Evolutionary conservation across 495 filamentous ascomycete genomes (phyloP), one percentile per base, ranked within the genome.

Genomic region (Durotheca rogersii): DNA sequence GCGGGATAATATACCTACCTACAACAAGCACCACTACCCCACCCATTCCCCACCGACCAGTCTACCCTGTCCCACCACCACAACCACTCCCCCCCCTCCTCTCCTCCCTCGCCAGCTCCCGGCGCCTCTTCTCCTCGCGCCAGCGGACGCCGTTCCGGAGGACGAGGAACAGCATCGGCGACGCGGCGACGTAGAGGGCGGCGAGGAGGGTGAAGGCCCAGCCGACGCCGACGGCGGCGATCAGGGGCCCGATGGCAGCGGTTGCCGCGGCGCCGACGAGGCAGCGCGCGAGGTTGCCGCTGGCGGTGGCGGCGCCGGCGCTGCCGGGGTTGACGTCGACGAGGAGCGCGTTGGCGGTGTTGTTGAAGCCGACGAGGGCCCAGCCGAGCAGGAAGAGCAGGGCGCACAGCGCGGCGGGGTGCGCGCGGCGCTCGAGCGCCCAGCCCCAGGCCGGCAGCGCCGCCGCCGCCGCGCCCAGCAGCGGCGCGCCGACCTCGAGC

Each of bases 141-240:
- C 75, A 78, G 15, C 45, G 37, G 1, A 75, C 52, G 1, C 75
- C 75, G 16, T 64, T 55, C 19, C 21, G 56, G 56, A 75, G 61
- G 2, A 76, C 54, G 3, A 68, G 40, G 46, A 75, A 67, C 38
- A 87, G 60, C 17, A 78, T 60, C 5, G 84, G 83, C 39, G 71
- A 74, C 10, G 76, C 75, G 0, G 66, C 59, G 1, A 81, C 37
- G 61, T 81, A 83, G 7, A 85, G 52, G 2, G 74, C 45, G 0
- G 74, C 80, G 40, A 87, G 66, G 25, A 91, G 77, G 0, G 83
- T 89, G 61, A 82, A 89, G 17, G 80, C 80, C 83, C 84, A 88
- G 0, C 86, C 85, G 7, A 73, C 63, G 0, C 86, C 87, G 70
- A 89, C 81, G 0, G 67, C 75, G 15, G 77, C 64, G 16, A 85